Conservation (phyloP, 164 flowering plant species). For the Platanus orientalis region DNA sequence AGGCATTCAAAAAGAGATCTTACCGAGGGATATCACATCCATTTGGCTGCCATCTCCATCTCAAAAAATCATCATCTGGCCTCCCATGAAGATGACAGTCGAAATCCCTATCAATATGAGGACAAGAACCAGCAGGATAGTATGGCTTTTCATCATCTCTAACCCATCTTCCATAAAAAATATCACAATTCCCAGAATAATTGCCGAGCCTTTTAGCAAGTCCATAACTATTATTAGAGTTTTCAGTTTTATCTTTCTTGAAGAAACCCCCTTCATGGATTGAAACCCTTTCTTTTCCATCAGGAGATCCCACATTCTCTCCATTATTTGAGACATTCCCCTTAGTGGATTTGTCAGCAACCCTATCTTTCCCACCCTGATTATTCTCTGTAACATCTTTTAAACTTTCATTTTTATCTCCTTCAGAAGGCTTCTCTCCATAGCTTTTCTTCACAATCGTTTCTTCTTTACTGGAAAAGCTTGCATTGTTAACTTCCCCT, state of each 20-base stretch:
- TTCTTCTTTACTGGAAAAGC: slow-evolving; percentile 1
- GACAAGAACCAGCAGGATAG: slow-evolving; percentile 75
- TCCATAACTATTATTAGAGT: slow-evolving; percentile 11
- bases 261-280: not conserved
- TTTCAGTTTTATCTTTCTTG: not conserved
- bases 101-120: slow-evolving; percentile 62
- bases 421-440: not conserved
- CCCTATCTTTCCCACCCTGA: not conserved
- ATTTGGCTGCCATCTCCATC: slow-evolving; percentile 83
- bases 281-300: slow-evolving; percentile 4
- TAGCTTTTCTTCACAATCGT: not conserved
- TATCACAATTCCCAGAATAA: slow-evolving; percentile 44
- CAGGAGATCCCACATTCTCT: not conserved
- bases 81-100: slow-evolving; percentile 68
- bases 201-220: slow-evolving; percentile 1
- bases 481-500: slow-evolving; percentile 10
- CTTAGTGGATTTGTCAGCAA: slow-evolving; percentile 2
- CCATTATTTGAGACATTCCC: slow-evolving; percentile 7
- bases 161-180: slow-evolving; percentile 79
- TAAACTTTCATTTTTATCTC: not conserved
- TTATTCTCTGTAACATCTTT: not conserved
- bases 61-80: slow-evolving; percentile 55
- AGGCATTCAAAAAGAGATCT: not conserved
- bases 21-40: slow-evolving; percentile 66
- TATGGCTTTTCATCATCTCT: slow-evolving; percentile 61